A percentile compares a stretch with the other conserved stretches of the same genome.
Evolutionary conservation across 495 filamentous ascomycete species (phyloP).

Genomic region (Penicillium manginii): DNA sequence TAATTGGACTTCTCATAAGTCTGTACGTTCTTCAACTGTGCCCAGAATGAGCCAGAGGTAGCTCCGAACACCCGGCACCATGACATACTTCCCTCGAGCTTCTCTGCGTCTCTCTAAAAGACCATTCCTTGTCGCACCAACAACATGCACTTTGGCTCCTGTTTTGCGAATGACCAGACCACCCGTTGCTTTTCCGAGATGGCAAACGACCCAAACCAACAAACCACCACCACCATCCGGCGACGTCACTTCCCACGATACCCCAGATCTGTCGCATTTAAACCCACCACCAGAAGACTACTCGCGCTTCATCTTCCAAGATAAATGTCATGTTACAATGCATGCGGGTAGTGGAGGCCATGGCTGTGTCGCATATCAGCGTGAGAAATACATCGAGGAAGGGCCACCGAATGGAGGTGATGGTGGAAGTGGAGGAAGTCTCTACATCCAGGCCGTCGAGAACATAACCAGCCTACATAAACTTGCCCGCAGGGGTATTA

Average conservation of each 20-base stretch:
- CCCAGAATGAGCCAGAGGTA: constrained; percentile 23
- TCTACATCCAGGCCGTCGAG: constrained; percentile 92
- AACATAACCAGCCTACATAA: constrained; percentile 93
- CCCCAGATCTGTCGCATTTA: constrained; percentile 59
- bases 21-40: neutral
- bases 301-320: constrained; percentile 77
- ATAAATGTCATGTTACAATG: constrained; percentile 77
- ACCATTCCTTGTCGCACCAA: neutral
- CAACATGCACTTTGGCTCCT: neutral
- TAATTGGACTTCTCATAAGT: neutral
- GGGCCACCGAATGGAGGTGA: constrained; percentile 98
- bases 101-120: neutral
- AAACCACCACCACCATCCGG: constrained; percentile 12
- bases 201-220: constrained; percentile 37
- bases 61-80: constrained; percentile 10
- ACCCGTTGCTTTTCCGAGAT: constrained; percentile 34
- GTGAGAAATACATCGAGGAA: constrained; percentile 82
- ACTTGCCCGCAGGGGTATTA: constrained; percentile 72
- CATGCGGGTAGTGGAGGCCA: constrained; percentile 81
- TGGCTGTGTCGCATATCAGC: constrained; percentile 90
- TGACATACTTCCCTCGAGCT: constrained; percentile 1
- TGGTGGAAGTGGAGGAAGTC: constrained; percentile 85
- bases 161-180: constrained; percentile 30
- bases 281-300: constrained; percentile 84
- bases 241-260: constrained; percentile 20